phyloP scores from a whole-genome alignment of 805 yeast genomes.

The Saccharomycopsis guyanensis region DNA sequence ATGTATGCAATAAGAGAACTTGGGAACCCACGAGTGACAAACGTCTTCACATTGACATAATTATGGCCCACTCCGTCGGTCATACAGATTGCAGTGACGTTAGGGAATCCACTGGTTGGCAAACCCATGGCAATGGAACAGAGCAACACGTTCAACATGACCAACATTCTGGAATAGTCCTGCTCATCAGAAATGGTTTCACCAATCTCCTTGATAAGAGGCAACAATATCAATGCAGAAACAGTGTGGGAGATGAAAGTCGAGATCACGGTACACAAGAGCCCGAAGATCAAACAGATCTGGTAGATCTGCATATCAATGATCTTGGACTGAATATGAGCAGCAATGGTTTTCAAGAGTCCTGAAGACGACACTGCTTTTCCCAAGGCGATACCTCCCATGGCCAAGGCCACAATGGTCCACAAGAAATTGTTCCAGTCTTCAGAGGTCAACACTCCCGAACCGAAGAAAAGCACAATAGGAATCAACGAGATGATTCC shows the following conservation, averaged over 20 bases:
- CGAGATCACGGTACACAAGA: constrained; percentile 74
- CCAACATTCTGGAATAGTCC: constrained; percentile 80
- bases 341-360: constrained; percentile 69
- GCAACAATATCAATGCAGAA: constrained; percentile 89
- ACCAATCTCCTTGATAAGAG: constrained; percentile 89
- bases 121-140: constrained; percentile 97
- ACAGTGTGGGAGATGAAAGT: constrained; percentile 96
- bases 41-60: constrained; percentile 77
- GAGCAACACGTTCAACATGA: constrained; percentile 55
- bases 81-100: constrained; percentile 93
- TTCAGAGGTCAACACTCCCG: constrained; percentile 78
- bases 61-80: constrained; percentile 89
- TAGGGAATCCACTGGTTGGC: constrained; percentile 97
- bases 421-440: constrained; percentile 95
- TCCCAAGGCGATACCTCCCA: constrained; percentile 97
- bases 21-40: constrained; percentile 88
- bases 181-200: constrained; percentile 42
- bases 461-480: constrained; percentile 82
- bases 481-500: constrained; percentile 94
- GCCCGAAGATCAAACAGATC: constrained; percentile 71
- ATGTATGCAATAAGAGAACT: constrained; percentile 68
- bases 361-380: constrained; percentile 94
- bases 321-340: constrained; percentile 45
- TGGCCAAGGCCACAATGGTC: constrained; percentile 92
- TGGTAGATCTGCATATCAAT: constrained; percentile 59